Evolutionary conservation across 2,329 filamentous ascomycete species (phyloP).

Genomic region (Lasiodiplodia sp.): DNA sequence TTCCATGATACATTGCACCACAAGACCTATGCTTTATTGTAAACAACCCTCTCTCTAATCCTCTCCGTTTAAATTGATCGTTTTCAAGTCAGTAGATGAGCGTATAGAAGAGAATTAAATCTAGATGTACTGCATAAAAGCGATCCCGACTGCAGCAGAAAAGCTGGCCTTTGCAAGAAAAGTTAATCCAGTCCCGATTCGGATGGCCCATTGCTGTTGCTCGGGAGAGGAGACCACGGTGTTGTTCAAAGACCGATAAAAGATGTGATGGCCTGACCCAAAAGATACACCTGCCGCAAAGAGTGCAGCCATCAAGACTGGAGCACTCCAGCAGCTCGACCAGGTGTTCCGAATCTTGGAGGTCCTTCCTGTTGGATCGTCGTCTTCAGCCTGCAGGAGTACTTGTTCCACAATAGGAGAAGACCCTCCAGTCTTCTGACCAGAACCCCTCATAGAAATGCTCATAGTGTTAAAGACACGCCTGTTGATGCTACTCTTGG

Average conservation of each 20-base stretch:
- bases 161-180: slow-evolving; percentile 1
- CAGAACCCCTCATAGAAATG: not conserved
- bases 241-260: not conserved
- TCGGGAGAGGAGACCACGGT: not conserved
- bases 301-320: not conserved
- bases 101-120: not conserved
- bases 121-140: slow-evolving; percentile 4
- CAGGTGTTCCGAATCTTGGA: not conserved
- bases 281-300: not conserved
- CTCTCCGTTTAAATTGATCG: no score
- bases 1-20: no score
- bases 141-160: not conserved
- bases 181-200: slow-evolving; percentile 2
- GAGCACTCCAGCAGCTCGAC: not conserved
- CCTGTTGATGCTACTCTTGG: not conserved
- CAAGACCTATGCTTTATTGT: no score
- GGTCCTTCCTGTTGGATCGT: not conserved
- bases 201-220: slow-evolving; percentile 9
- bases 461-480: not conserved
- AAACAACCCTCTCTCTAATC: no score
- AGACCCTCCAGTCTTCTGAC: not conserved
- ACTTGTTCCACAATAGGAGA: not conserved
- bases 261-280: not conserved
- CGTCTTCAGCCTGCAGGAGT: not conserved
- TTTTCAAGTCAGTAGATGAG: no score